phyloP scores from a whole-genome alignment of 495 filamentous ascomycete species.

The Paragyromitra xinjiangensis region DNA sequence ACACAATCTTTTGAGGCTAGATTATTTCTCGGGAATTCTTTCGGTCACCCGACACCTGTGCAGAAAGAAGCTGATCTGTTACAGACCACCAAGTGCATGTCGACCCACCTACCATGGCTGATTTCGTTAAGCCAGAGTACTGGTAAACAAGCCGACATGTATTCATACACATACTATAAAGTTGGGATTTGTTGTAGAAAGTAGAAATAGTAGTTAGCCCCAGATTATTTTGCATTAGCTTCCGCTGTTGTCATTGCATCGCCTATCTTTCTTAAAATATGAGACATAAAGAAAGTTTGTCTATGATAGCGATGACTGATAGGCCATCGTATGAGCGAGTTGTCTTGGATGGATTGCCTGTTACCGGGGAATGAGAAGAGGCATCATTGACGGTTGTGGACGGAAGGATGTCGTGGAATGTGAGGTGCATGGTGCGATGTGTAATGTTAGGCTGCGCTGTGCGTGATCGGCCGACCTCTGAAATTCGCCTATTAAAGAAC shows the following conservation, averaged over 20 bases:
- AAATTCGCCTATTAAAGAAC: conserved; percentile 43
- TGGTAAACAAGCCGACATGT: conserved; percentile 64
- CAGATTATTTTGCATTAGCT: conserved; percentile 30
- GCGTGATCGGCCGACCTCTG: conserved; percentile 34
- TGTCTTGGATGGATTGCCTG: conserved; percentile 33
- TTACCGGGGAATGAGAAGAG: conserved; percentile 38
- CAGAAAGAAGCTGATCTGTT: conserved; percentile 10
- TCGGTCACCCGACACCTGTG: conserved; percentile 19
- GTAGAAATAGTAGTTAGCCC: conserved; percentile 44
- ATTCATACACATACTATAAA: conserved; percentile 27
- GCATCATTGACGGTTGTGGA: conserved; percentile 32
- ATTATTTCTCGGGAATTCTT: background rate
- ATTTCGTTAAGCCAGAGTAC: conserved; percentile 93
- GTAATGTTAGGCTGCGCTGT: conserved; percentile 17
- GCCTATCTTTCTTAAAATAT: conserved; percentile 18
- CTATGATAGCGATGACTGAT: conserved; percentile 37
- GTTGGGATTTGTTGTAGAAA: conserved; percentile 32
- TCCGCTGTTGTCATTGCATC: conserved; percentile 40
- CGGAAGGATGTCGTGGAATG: conserved; percentile 8
- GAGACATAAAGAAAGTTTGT: conserved; percentile 48
- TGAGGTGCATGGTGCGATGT: conserved; percentile 19
- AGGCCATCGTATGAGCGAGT: conserved; percentile 26
- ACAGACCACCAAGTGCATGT: conserved; percentile 63
- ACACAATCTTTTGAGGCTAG: background rate
- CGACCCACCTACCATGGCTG: conserved; percentile 81